These are phyloP conservation scores for Globisporangium takayamanum DNA, from an alignment of 352 stramenopile genomes.

Conservation along the genomic window DNA sequence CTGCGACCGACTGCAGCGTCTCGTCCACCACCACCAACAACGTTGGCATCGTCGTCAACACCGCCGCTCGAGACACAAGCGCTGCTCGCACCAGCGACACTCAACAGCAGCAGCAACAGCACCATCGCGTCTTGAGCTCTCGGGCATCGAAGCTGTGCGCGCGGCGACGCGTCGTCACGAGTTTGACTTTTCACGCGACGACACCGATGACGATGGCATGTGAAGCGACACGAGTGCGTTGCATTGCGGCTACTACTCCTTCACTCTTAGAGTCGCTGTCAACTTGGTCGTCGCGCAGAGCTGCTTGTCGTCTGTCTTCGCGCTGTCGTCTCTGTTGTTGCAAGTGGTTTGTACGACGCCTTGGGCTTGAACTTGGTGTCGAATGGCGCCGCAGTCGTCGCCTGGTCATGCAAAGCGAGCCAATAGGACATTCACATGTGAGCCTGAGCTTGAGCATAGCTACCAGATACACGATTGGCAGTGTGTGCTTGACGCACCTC, in stretches of 20 bases:
- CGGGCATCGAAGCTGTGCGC: constrained; percentile 34
- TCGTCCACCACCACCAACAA: background rate
- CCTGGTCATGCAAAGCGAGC: constrained; percentile 8
- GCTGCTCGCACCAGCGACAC: background rate
- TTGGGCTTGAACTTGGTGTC: constrained; percentile 26
- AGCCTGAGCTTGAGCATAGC: too few relatives aligned
- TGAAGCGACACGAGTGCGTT: background rate
- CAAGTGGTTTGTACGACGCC: constrained; percentile 23
- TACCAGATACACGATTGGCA: too few relatives aligned
- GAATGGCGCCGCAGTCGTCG: constrained; percentile 22
- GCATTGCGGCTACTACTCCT: background rate
- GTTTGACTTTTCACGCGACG: constrained; percentile 36
- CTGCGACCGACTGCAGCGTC: background rate
- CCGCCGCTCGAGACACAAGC: too few relatives aligned
- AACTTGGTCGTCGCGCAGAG: background rate
- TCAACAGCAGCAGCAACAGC: background rate
- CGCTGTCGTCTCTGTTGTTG: background rate
- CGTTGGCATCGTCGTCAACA: background rate
- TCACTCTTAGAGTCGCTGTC: background rate
- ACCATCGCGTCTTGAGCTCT: constrained; percentile 18
- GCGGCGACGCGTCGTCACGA: constrained; percentile 29
- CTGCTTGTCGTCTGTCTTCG: background rate
- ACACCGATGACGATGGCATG: constrained; percentile 9
- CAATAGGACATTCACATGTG: too few relatives aligned
- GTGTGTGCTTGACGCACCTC: constrained; percentile 16